phyloP scores from a whole-genome alignment of 192 early-diverging fungal species.

The Backusella macrospora region DNA sequence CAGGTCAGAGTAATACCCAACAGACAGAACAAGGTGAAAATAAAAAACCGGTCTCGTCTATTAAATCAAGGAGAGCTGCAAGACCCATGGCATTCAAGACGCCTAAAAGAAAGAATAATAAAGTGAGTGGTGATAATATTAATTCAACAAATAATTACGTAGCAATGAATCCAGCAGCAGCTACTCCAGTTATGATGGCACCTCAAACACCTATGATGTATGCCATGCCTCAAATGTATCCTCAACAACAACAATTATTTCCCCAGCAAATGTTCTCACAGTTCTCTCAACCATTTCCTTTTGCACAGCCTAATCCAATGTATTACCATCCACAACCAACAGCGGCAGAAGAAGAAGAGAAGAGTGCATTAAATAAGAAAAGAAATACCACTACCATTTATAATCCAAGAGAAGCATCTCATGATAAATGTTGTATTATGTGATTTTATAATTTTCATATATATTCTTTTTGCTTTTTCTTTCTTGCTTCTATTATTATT shows the following conservation, averaged over 20 bases:
- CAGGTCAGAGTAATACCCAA: not conserved
- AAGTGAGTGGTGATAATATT: not conserved
- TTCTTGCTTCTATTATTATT: not conserved
- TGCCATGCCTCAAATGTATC: conserved; percentile 4
- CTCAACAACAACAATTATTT: not conserved
- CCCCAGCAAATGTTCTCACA: not conserved
- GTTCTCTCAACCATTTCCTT: not conserved
- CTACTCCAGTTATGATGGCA: not conserved
- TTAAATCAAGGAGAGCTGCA: conserved; percentile 8
- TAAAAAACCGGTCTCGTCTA: not conserved
- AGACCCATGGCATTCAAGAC: not conserved
- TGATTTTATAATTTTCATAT: not conserved
- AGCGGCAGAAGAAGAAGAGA: not conserved
- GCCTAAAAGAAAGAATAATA: conserved; percentile 3
- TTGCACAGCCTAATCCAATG: not conserved
- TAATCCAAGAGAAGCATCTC: conserved; percentile 2
- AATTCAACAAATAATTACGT: not conserved
- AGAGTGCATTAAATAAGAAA: not conserved
- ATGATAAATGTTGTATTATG: conserved; percentile 13
- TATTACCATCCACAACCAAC: conserved; percentile 2
- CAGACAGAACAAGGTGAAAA: not conserved
- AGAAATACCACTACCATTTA: not conserved
- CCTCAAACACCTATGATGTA: not conserved
- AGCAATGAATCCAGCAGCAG: not conserved
- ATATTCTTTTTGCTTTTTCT: no score